phyloP scores from a whole-genome alignment of 352 stramenopile genomes.

The Phytophthora aleatoria region DNA sequence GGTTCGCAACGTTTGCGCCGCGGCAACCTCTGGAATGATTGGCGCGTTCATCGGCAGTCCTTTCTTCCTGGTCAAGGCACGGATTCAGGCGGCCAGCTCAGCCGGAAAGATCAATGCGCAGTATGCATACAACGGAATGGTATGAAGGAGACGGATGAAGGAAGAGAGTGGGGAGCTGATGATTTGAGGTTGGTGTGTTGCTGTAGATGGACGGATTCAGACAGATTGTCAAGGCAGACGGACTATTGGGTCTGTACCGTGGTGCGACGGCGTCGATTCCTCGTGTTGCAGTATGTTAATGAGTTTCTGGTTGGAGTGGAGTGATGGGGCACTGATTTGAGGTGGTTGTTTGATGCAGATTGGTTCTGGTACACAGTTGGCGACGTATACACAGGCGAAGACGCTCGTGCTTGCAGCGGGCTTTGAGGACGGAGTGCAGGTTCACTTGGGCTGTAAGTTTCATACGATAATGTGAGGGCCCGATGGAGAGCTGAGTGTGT shows the following conservation, averaged over 20 bases:
- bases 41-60: constrained; percentile 79
- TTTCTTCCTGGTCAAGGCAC: constrained; percentile 87
- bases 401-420: constrained; percentile 77
- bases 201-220: constrained; percentile 77
- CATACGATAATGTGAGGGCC: background rate
- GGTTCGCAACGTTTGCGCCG: constrained; percentile 76
- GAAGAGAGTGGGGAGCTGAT: constrained; percentile 4
- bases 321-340: constrained; percentile 2
- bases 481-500: background rate
- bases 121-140: constrained; percentile 86
- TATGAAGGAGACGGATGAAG: constrained; percentile 23
- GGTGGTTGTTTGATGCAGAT: constrained; percentile 48
- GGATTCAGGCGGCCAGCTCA: constrained; percentile 83
- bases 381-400: constrained; percentile 87
- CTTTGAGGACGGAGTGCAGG: constrained; percentile 70
- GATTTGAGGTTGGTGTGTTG: background rate
- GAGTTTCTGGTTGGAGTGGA: background rate
- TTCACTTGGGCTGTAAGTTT: constrained; percentile 79
- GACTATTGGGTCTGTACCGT: constrained; percentile 73
- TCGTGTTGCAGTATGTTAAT: constrained; percentile 66
- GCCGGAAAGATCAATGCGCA: constrained; percentile 78
- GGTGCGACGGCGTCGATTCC: constrained; percentile 76
- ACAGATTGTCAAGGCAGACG: constrained; percentile 76
- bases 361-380: constrained; percentile 81
- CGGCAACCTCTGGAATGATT: constrained; percentile 76